Evolutionary conservation across 2,329 filamentous ascomycete species (phyloP).

Genomic region (Colletotrichum spaethianum): DNA sequence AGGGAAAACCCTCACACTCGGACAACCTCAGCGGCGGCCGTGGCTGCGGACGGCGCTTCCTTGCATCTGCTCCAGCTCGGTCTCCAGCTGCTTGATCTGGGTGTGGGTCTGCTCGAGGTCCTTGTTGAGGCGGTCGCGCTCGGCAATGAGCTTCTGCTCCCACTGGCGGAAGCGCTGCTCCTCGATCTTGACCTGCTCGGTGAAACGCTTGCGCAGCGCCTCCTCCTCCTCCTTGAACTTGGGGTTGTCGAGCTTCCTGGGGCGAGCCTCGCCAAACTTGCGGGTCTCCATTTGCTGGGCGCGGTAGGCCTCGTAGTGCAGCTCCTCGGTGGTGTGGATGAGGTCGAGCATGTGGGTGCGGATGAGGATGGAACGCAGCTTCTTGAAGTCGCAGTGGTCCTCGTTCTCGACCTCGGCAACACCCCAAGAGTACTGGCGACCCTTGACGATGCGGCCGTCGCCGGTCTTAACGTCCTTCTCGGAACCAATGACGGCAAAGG

Average conservation of each 20-base stretch:
- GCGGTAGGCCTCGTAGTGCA: constrained; percentile 99
- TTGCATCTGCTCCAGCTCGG: constrained; percentile 94
- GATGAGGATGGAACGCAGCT: constrained; percentile 98
- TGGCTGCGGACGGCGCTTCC: constrained; percentile 91
- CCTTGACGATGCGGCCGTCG: constrained; percentile 98
- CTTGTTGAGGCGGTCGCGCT: constrained; percentile 99
- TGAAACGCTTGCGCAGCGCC: constrained; percentile 97
- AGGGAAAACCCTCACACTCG: constrained; percentile 16
- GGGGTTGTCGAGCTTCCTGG: constrained; percentile 98
- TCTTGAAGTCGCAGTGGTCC: constrained; percentile 99
- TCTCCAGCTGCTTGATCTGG: constrained; percentile 91
- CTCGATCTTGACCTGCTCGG: constrained; percentile 99
- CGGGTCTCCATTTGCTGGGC: constrained; percentile 99
- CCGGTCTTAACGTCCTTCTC: constrained; percentile 99
- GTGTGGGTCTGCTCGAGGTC: constrained; percentile 98
- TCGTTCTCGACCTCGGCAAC: constrained; percentile 99
- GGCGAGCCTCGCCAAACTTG: constrained; percentile 98
- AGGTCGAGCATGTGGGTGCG: constrained; percentile 99
- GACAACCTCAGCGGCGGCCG: constrained; percentile 81
- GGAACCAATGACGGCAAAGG: constrained; percentile 97
- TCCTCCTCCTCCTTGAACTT: constrained; percentile 99
- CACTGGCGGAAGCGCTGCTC: constrained; percentile 99
- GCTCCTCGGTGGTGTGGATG: constrained; percentile 99
- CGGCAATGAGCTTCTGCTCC: constrained; percentile 99
- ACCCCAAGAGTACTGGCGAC: constrained; percentile 99